Conservation (phyloP, 2,329 filamentous ascomycete genomes). For the Aspergillus spinulosporus region DNA sequence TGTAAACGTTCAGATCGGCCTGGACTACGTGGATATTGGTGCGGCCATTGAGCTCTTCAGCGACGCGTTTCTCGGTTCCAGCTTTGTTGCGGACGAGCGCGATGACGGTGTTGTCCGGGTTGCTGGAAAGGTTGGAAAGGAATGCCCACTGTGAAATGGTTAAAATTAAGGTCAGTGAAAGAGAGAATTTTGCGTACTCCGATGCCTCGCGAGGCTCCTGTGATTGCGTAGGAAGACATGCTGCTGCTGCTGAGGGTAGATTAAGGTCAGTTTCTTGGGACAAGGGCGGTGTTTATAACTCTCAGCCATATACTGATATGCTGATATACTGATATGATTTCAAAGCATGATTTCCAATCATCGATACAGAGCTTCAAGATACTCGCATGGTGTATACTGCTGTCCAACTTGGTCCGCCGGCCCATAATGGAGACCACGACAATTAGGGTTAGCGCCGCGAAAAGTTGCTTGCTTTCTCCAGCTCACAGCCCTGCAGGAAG, state of each 20-base stretch:
- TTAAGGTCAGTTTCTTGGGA: background rate
- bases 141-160: conserved; percentile 1
- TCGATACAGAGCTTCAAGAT: no score
- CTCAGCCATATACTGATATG: no score
- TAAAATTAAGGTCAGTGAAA: background rate
- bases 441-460: no score
- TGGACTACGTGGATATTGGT: conserved; percentile 5
- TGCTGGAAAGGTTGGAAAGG: background rate
- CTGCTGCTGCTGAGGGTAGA: background rate
- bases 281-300: background rate
- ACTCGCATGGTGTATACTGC: no score
- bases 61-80: background rate
- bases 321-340: no score
- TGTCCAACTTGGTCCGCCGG: no score
- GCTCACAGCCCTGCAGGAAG: no score
- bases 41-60: background rate
- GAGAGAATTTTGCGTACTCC: background rate
- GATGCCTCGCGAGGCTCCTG: conserved; percentile 7
- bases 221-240: conserved; percentile 12
- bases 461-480: no score
- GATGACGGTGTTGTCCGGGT: conserved; percentile 7
- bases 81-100: conserved; percentile 10
- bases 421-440: no score
- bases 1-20: conserved; percentile 1
- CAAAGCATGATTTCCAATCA: no score